Evolutionary conservation across 768 basidiomycete species (phyloP).

Genomic region (Suillus variegatus): DNA sequence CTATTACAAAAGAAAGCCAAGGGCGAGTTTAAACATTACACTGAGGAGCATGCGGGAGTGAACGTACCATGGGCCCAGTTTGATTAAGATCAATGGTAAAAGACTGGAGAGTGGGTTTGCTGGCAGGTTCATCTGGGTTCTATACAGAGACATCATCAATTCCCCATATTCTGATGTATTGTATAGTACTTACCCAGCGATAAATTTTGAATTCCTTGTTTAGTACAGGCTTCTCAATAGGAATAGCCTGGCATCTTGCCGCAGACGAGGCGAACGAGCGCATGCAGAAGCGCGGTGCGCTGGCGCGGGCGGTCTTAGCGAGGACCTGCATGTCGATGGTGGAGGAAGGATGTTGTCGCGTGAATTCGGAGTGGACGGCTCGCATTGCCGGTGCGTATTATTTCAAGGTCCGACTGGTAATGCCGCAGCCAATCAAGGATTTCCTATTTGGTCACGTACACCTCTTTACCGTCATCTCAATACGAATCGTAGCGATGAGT

Average conservation of each 20-base stretch:
- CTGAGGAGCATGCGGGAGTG: not conserved
- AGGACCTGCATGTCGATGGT: slow-evolving; percentile 18
- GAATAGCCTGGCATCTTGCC: slow-evolving; percentile 39
- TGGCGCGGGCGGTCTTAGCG: slow-evolving; percentile 9
- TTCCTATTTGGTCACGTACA: too few species aligned
- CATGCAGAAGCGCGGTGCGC: slow-evolving; percentile 13
- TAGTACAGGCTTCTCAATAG: slow-evolving; percentile 65
- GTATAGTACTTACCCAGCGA: slow-evolving; percentile 70
- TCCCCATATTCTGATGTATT: not conserved
- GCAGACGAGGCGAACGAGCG: slow-evolving; percentile 37
- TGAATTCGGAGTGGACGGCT: slow-evolving; percentile 17
- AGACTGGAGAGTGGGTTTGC: slow-evolving; percentile 88
- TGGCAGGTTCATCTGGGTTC: slow-evolving; percentile 95
- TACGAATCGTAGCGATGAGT: too few species aligned
- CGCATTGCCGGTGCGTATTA: slow-evolving; percentile 2
- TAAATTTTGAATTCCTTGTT: slow-evolving; percentile 98
- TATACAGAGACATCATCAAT: slow-evolving; percentile 19
- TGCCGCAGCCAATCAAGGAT: slow-evolving; percentile 24
- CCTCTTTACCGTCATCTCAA: too few species aligned
- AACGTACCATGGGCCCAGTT: slow-evolving; percentile 88
- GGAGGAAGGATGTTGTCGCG: slow-evolving; percentile 13
- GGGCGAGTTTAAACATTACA: not conserved
- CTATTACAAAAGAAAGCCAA: slow-evolving; percentile 32
- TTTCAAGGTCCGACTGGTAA: slow-evolving; percentile 16
- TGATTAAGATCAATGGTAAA: slow-evolving; percentile 93